Conservation (phyloP, 2,329 filamentous ascomycete species). For the Chaetomiaceae sp. region DNA sequence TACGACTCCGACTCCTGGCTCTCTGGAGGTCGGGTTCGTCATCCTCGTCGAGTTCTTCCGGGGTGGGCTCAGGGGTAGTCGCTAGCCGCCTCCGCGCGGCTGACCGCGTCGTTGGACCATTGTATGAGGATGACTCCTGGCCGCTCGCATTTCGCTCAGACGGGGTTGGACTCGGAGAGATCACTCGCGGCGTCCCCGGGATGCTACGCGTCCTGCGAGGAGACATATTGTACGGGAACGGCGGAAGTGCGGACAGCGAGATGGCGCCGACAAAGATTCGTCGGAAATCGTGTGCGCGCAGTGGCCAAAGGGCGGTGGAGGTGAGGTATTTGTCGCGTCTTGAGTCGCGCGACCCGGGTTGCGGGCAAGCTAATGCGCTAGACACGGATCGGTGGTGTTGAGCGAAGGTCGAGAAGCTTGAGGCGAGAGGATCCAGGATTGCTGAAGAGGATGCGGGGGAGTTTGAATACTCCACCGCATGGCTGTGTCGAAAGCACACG, state of each 20-base stretch:
- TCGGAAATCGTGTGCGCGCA: constrained; percentile 44
- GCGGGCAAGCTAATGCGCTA: constrained; percentile 17
- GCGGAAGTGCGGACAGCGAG: constrained; percentile 53
- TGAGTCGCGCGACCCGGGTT: constrained; percentile 36
- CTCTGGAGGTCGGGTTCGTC: constrained; percentile 51
- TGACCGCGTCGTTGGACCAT: constrained; percentile 73
- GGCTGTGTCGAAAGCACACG: constrained; percentile 18
- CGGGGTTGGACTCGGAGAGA: constrained; percentile 78
- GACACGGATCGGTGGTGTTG: constrained; percentile 31
- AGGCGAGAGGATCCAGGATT: constrained; percentile 56
- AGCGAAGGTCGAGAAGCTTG: constrained; percentile 33
- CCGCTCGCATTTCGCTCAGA: constrained; percentile 51
- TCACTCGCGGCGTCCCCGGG: constrained; percentile 79
- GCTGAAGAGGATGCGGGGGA: constrained; percentile 49
- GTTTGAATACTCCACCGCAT: constrained; percentile 54
- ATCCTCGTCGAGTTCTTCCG: constrained; percentile 53
- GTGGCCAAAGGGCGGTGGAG: constrained; percentile 42
- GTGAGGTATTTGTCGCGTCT: constrained; percentile 50
- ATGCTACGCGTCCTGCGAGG: constrained; percentile 50
- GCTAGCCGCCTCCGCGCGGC: constrained; percentile 57
- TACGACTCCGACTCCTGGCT: constrained; percentile 67
- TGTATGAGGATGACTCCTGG: constrained; percentile 54
- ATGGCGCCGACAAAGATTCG: constrained; percentile 55
- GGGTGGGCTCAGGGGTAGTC: constrained; percentile 52
- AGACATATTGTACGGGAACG: constrained; percentile 56